Evolutionary conservation across 208 protist species (phyloP).

Genomic region (Crithidia thermophila): DNA sequence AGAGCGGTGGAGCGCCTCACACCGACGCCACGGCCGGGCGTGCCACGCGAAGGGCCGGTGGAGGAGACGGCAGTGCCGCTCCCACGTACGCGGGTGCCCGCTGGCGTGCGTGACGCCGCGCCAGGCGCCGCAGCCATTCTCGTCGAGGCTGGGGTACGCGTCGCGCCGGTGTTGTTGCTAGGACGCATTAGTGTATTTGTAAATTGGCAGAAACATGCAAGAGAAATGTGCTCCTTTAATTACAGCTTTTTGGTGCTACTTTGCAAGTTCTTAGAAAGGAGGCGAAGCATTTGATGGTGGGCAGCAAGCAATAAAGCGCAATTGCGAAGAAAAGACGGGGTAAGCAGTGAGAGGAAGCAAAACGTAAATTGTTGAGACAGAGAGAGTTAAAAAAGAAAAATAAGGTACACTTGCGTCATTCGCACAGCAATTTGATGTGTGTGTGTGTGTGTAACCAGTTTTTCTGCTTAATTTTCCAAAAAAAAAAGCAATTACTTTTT

Average conservation of each 20-base stretch:
- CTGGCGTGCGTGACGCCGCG: neutral
- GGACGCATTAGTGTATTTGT: neutral
- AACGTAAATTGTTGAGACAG: no score
- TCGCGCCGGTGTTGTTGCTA: neutral
- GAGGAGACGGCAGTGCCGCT: conserved; percentile 4
- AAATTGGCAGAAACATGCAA: no score
- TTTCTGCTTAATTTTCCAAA: no score
- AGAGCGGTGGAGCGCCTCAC: neutral
- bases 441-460: no score
- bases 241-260: no score
- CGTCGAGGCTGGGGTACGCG: neutral
- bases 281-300: no score
- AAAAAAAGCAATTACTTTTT: no score
- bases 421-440: no score
- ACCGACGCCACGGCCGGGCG: neutral
- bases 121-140: neutral
- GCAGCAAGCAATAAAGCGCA: neutral
- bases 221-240: no score
- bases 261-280: no score
- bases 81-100: neutral
- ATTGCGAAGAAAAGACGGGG: neutral
- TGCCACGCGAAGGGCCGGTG: neutral
- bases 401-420: no score
- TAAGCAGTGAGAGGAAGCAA: neutral
- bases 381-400: no score